These are phyloP conservation scores for Vanrija sp. DNA, from an alignment of 1,284 basidiomycete species.

Conservation along the genomic window DNA sequence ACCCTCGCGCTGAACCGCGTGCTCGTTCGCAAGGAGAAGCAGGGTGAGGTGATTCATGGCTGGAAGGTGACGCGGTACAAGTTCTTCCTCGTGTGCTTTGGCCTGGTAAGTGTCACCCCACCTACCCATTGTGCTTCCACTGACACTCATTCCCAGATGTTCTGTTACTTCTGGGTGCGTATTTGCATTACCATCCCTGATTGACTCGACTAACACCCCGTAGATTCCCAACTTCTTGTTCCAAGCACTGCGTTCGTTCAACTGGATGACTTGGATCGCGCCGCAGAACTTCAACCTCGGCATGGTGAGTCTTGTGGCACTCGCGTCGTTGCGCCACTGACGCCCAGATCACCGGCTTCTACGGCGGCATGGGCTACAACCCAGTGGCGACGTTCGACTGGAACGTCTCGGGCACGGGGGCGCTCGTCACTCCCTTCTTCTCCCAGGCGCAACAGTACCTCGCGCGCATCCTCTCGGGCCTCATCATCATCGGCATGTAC, in stretches of 20 bases:
- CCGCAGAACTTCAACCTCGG: conserved; percentile 27
- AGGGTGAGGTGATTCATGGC: neutral
- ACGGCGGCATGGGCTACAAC: conserved; percentile 30
- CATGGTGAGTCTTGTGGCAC: neutral
- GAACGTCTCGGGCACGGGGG: neutral
- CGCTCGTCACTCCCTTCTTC: conserved; percentile 5
- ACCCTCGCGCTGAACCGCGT: conserved; percentile 6
- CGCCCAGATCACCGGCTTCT: conserved; percentile 11
- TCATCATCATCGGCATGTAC: conserved; percentile 7
- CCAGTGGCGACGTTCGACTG: conserved; percentile 30
- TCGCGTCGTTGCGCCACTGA: no score
- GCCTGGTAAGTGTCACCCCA: no score
- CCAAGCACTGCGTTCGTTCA: conserved; percentile 53
- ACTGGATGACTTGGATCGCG: conserved; percentile 58
- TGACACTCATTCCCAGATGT: neutral
- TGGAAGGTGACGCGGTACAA: neutral
- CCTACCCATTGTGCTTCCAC: no score
- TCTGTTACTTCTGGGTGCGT: no score
- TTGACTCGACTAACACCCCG: neutral
- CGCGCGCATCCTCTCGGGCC: neutral
- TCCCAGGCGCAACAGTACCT: conserved; percentile 1
- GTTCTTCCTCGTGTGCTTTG: neutral
- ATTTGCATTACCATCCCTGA: no score
- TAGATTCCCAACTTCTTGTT: conserved; percentile 40
- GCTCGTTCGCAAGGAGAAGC: neutral